Percentiles rank a stretch among this genome's conserved stretches.
Evolutionary conservation across 306 rosid species (phyloP).

Genomic region (Pyrus communis): DNA sequence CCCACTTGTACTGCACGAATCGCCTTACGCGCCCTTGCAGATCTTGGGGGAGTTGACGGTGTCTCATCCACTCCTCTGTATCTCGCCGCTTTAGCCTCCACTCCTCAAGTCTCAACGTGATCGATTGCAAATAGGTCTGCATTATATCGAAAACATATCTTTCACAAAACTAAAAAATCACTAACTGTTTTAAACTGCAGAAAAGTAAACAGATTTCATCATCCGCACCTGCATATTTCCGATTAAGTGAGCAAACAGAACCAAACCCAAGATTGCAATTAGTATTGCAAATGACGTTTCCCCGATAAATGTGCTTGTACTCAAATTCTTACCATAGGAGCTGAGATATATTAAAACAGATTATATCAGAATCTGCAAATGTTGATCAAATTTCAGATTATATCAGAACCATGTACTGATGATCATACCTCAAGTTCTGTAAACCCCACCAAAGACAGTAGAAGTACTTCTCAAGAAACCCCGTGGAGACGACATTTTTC

Average conservation of each 20-base stretch:
- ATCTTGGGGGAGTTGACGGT: slow-evolving; percentile 71
- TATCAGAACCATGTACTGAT: neutral
- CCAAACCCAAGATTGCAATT: slow-evolving; percentile 70
- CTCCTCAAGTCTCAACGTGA: slow-evolving; percentile 85
- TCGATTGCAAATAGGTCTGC: slow-evolving; percentile 93
- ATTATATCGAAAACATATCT: neutral
- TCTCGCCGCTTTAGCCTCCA: slow-evolving; percentile 88
- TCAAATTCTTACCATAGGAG: slow-evolving; percentile 69
- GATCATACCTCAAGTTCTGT: slow-evolving; percentile 78
- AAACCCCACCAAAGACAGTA: slow-evolving; percentile 96
- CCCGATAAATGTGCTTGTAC: slow-evolving; percentile 57
- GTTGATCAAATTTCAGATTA: neutral
- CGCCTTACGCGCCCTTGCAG: slow-evolving; percentile 63
- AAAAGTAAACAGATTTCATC: neutral
- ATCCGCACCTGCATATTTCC: slow-evolving; percentile 90
- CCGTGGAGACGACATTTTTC: slow-evolving; percentile 44
- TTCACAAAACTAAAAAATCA: no score
- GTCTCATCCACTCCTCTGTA: slow-evolving; percentile 95
- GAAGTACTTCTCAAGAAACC: slow-evolving; percentile 65
- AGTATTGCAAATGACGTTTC: slow-evolving; percentile 83
- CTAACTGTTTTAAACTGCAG: neutral
- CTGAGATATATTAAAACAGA: slow-evolving; percentile 31
- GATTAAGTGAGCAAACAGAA: slow-evolving; percentile 83
- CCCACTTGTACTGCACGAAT: slow-evolving; percentile 88
- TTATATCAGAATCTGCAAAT: neutral